Base-by-base conservation (phyloP, 768 basidiomycete genomes). In the Floccularia luteovirens region DNA sequence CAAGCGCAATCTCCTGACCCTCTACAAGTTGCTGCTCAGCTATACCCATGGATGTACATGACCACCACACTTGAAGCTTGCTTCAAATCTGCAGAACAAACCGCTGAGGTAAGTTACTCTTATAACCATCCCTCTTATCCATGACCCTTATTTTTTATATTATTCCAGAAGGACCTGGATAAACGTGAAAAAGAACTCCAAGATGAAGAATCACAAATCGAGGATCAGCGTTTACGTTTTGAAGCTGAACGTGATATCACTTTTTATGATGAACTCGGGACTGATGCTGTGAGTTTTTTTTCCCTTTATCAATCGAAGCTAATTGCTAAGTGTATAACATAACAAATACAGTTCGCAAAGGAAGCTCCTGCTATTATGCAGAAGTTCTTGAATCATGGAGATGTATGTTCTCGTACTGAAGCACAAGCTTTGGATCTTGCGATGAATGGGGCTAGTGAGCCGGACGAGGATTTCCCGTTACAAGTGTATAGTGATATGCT, bases 1-100 rank as follows among this genome's bases (percentile, higher is more conserved):
- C 21, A 36, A 6, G 43, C 45, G 20, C 28, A 37, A 21, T 38
- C 48, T n/a, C 50, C 59, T n/a, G 68, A 72, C 41, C 46, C 67
- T 11, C 52, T 75, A 10, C 69, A 75, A 46, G 51, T 71, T 4
- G 72, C 70, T 1, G 72, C 75, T 10, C 74, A 77, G 42, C 54
- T 65, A 13, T 74, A 76, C 44, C 70, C 78, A 44, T 81, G 78
- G 79, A 42, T 70, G 21, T 74, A 72, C 47, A 80, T 82, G 77
- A 64, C 66, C 3, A 69, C 74, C 8, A 72, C 70, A 1, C 57
- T 80, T 23, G 72, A 77, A 12, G 70, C 70, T 2, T 70, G 67
- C 41, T 71, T 77, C 49, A 45, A 65, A 14, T 44, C 54, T 12
- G 59, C 70, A 10, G 62, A 70, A 50, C 47, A 57, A 33, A 41